Base-by-base conservation (phyloP, 352 stramenopile genomes). In the Phytophthora gonapodyides region DNA sequence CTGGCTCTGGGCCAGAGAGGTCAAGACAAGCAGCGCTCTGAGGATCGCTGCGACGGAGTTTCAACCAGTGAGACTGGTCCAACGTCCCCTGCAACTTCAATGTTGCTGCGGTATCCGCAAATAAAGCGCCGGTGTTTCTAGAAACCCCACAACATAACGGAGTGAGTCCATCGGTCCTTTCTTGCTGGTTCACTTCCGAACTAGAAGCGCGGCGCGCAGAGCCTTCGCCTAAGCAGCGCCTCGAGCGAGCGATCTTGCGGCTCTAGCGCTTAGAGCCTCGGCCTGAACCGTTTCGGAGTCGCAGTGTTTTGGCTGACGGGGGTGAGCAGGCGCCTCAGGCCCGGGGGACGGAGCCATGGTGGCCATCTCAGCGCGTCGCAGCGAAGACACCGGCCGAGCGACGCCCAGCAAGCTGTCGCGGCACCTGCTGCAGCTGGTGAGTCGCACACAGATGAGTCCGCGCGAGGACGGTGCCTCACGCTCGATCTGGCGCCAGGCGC, bases 401-500 rank as follows among this genome's bases (percentile, higher is more conserved):
- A 45, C 35, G 33, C 30, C 61, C 33, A 68, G 57, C 36, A 67
- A 63, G 37, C 44, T 71, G 41, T 67, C 67, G 40, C 61, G 49
- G 12, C 56, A 65, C 24, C 15, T 74, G 16, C 51, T 74, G n/a
- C 66, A 71, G 19, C 55, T 70, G 41, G 47, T 74, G 12, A 54
- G 31, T 54, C 54, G 52, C 33, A 19, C 50, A 11, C 55, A 52
- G n/a, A 64, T 55, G 37, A 61, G 51, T 54, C 36, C 43, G 21
- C 61, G 54, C 35, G 62, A 64, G 40, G 71, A 72, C 24, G 45
- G 44, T 17, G 38, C 55, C 10, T 50, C 61, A 19, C 67, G 74
- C 16, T 68, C 64, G 17, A 36, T 73, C 33, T 80, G 74, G 74
- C 71, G 55, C 35, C 69, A 77, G n/a, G 61, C 57, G 33, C 36